Percentiles rank a stretch among this genome's conserved stretches.
These are phyloP conservation scores for Quercus ilex DNA, from an alignment of 306 rosid genomes.

Conservation along the genomic window DNA sequence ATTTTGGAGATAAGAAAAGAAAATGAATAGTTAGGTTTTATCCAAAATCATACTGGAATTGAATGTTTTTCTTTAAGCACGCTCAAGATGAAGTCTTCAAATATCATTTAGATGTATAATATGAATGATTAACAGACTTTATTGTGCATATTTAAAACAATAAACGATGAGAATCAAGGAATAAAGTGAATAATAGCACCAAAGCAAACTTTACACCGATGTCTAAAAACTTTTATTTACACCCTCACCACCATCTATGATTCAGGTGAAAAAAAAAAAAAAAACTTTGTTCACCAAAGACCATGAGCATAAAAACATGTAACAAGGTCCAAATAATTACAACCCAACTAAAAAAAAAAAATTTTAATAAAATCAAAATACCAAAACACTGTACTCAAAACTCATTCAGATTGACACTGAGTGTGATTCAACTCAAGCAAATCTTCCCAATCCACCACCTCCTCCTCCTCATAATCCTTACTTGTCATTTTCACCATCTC, in stretches of 20 bases:
- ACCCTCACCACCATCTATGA: neutral
- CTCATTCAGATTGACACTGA: constrained; percentile 15
- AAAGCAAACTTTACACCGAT: neutral
- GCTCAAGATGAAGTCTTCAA: neutral
- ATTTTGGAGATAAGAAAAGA: neutral
- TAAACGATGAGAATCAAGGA: constrained; percentile 17
- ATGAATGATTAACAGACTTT: neutral
- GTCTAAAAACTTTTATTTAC: neutral
- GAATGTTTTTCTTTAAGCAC: neutral
- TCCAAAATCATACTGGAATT: neutral
- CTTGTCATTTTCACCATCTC: constrained; percentile 53
- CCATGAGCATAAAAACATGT: neutral
- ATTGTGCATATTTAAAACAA: neutral
- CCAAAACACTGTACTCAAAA: constrained; percentile 34
- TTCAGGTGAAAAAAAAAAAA: neutral
- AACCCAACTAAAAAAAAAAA: neutral
- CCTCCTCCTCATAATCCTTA: constrained; percentile 49
- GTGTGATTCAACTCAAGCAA: constrained; percentile 48
- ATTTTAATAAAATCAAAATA: neutral
- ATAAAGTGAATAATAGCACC: constrained; percentile 21
- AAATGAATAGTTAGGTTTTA: too few relatives aligned
- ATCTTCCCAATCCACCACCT: constrained; percentile 74
- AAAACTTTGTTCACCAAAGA: neutral
- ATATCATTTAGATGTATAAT: neutral
- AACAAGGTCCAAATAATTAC: neutral